Conservation (phyloP, 2,329 filamentous ascomycete genomes). For the Pezicula carpinea region DNA sequence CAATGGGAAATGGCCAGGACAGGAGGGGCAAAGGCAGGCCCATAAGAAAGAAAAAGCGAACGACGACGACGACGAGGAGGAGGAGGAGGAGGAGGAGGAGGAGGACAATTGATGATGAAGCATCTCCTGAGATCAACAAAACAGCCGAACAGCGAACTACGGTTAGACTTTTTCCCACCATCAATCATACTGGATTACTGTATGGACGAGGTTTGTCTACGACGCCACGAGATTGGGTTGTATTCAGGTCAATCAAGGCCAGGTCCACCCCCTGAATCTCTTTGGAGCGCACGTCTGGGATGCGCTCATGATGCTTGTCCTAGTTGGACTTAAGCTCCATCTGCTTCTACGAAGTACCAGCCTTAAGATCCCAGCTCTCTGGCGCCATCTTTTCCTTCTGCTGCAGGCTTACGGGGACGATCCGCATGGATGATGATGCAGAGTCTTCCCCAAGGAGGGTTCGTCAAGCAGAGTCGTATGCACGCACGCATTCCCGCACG, state of each 20-base stretch:
- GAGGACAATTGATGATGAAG: slow-evolving; percentile 4
- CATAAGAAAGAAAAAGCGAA: too few species aligned
- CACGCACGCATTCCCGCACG: too few species aligned
- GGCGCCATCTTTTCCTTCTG: slow-evolving; percentile 17
- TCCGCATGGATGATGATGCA: neutral
- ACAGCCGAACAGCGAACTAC: slow-evolving; percentile 11
- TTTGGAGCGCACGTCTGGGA: slow-evolving; percentile 18
- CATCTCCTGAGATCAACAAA: slow-evolving; percentile 1
- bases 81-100: slow-evolving; percentile 9
- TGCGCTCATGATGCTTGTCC: slow-evolving; percentile 26
- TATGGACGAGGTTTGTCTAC: slow-evolving; percentile 19
- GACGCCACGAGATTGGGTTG: slow-evolving; percentile 26
- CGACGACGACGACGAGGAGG: slow-evolving; percentile 21
- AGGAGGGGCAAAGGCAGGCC: too few species aligned
- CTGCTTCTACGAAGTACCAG: too few species aligned
- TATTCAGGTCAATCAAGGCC: slow-evolving; percentile 12
- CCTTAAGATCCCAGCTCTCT: slow-evolving; percentile 21
- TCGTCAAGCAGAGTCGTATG: too few species aligned
- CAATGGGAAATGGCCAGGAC: too few species aligned
- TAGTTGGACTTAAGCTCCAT: slow-evolving; percentile 17
- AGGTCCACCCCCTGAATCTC: slow-evolving; percentile 13
- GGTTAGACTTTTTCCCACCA: slow-evolving; percentile 20
- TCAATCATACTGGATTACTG: slow-evolving; percentile 11
- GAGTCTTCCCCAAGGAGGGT: too few species aligned
- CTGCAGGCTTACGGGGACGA: neutral